Conservation (phyloP, 2,329 filamentous ascomycete species). For the Coniochaeta prunicola region DNA sequence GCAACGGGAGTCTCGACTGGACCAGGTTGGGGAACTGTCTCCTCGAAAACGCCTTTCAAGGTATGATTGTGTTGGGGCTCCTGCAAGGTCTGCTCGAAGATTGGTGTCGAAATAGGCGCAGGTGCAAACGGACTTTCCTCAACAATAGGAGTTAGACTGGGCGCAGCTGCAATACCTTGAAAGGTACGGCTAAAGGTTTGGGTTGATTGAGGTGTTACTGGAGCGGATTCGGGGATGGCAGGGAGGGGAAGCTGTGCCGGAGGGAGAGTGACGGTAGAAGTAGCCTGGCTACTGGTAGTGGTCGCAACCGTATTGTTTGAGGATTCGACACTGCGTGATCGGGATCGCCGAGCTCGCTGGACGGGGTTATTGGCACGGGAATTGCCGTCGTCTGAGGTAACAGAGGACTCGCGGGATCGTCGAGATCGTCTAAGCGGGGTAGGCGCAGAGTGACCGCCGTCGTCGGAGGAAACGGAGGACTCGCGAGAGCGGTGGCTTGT, state of each 20-base stretch:
- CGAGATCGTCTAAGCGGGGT: neutral
- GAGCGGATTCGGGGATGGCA: neutral
- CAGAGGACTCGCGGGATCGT: neutral
- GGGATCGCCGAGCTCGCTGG: neutral
- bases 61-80: neutral
- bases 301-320: neutral
- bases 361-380: neutral
- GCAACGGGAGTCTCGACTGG: neutral
- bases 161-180: neutral
- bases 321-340: neutral
- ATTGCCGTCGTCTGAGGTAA: neutral
- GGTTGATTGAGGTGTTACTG: neutral
- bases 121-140: neutral
- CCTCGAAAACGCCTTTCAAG: neutral
- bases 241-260: neutral
- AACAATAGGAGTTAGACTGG: neutral
- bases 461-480: neutral
- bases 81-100: neutral
- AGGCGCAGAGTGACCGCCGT: neutral
- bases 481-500: neutral
- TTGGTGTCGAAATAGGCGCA: neutral
- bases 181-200: neutral
- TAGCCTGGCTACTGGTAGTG: neutral
- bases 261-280: neutral
- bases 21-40: neutral